Conservation (phyloP, 2,329 filamentous ascomycete species). For the Stagonosporopsis chrysanthemi region DNA sequence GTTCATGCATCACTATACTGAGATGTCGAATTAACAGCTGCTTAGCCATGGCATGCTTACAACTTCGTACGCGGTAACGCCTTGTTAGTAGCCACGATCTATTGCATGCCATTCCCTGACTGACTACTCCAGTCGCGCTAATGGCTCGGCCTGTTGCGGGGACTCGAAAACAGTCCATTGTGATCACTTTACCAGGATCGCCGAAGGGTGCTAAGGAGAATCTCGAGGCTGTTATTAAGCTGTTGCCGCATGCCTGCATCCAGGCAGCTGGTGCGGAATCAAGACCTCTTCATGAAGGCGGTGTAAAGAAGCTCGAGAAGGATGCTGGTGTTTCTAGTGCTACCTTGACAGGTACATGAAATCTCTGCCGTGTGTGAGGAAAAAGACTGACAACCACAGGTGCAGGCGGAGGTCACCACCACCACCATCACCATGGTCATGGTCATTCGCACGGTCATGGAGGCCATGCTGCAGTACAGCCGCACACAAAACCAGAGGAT, state of each 20-base stretch:
- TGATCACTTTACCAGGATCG: constrained; percentile 90
- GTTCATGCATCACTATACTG: not conserved
- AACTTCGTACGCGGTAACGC: constrained; percentile 82
- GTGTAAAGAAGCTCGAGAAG: constrained; percentile 81
- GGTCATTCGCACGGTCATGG: constrained; percentile 68
- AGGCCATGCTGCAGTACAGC: constrained; percentile 59
- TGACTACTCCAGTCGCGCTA: constrained; percentile 74
- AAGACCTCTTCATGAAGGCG: constrained; percentile 77
- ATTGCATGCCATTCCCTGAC: constrained; percentile 4
- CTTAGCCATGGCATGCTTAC: constrained; percentile 87
- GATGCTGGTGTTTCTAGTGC: constrained; percentile 68
- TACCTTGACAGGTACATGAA: constrained; percentile 25
- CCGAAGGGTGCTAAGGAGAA: constrained; percentile 97
- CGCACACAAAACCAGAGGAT: constrained; percentile 73
- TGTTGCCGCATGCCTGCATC: constrained; percentile 93
- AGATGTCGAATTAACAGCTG: constrained; percentile 21
- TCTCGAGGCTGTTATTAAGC: constrained; percentile 83
- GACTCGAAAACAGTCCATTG: constrained; percentile 78
- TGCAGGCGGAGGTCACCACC: constrained; percentile 39
- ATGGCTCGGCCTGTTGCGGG: constrained; percentile 96
- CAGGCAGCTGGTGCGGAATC: constrained; percentile 88
- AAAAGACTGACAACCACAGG: constrained; percentile 15
- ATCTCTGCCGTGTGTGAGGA: too few species aligned
- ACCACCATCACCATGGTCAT: constrained; percentile 62
- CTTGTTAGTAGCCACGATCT: constrained; percentile 71